Conservation (phyloP, 2,329 filamentous ascomycete genomes). For the Venturia aucupariae region DNA sequence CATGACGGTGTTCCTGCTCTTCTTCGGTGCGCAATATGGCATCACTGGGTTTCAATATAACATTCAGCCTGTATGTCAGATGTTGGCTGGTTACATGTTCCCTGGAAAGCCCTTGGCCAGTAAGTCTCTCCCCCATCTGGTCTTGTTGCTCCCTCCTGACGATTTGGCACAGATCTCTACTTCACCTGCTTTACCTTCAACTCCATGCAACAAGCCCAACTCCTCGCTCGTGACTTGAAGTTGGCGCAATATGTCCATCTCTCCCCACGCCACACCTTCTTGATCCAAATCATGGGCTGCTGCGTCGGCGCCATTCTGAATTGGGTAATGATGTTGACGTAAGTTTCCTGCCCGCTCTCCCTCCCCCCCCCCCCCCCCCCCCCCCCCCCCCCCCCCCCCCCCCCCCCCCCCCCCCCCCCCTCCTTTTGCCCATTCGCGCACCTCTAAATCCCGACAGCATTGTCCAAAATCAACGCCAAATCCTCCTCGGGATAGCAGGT, state of each 20-base stretch:
- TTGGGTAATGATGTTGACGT: slow-evolving; percentile 36
- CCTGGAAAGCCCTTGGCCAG: slow-evolving; percentile 30
- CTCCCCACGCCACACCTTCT: slow-evolving; percentile 34
- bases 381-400: slow-evolving; percentile 16
- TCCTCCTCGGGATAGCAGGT: slow-evolving; percentile 32
- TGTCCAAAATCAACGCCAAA: slow-evolving; percentile 31
- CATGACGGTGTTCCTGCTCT: slow-evolving; percentile 19
- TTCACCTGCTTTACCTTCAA: slow-evolving; percentile 32
- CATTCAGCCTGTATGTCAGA: slow-evolving; percentile 19
- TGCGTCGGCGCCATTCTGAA: slow-evolving; percentile 33
- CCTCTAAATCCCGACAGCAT: slow-evolving; percentile 31
- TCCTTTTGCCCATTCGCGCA: too few species aligned
- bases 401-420: too few species aligned
- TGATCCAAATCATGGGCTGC: slow-evolving; percentile 32
- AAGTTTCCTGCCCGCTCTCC: slow-evolving; percentile 16
- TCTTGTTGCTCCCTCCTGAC: background rate
- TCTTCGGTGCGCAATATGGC: slow-evolving; percentile 22
- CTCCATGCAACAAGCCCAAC: slow-evolving; percentile 22
- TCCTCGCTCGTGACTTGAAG: slow-evolving; percentile 25
- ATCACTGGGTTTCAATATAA: slow-evolving; percentile 20
- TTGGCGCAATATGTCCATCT: slow-evolving; percentile 32
- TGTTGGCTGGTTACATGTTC: slow-evolving; percentile 17
- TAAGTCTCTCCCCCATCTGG: background rate
- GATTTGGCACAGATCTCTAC: slow-evolving; percentile 31
- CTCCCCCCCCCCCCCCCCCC: background rate